phyloP scores from a whole-genome alignment of 1,139 yeast species.

The Chernovozyma aurita region DNA sequence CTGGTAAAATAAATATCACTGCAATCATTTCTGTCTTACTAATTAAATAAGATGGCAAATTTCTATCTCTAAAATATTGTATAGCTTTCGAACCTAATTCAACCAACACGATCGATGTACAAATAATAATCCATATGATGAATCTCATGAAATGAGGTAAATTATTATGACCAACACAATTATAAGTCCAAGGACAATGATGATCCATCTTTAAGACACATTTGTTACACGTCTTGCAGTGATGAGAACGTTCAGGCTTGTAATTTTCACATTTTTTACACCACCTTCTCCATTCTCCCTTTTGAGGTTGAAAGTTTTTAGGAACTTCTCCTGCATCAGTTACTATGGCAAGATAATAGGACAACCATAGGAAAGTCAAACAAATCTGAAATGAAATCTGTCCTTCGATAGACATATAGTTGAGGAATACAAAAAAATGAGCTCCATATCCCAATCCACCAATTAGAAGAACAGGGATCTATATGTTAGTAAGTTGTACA shows the following conservation, averaged over 20 bases:
- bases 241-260: conserved; percentile 95
- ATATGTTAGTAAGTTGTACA: conserved; percentile 1
- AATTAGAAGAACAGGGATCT: conserved; percentile 68
- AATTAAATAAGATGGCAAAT: conserved; percentile 58
- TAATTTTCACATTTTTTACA: conserved; percentile 72
- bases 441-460: conserved; percentile 60
- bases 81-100: conserved; percentile 39
- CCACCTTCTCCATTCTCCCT: conserved; percentile 30
- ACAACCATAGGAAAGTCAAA: conserved; percentile 63
- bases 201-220: conserved; percentile 85
- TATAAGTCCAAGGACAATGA: conserved; percentile 95
- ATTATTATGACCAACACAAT: conserved; percentile 80
- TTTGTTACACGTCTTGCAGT: conserved; percentile 66
- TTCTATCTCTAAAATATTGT: conserved; percentile 47
- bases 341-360: conserved; percentile 53
- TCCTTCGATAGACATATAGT: conserved; percentile 31
- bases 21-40: conserved; percentile 51
- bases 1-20: conserved; percentile 51
- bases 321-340: conserved; percentile 67
- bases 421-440: conserved; percentile 52
- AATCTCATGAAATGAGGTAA: conserved; percentile 83
- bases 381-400: conserved; percentile 49
- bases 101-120: conserved; percentile 47
- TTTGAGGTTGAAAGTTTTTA: conserved; percentile 20
- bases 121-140: conserved; percentile 58